Evolutionary conservation across 495 filamentous ascomycete genomes (phyloP), one percentile per base, ranked within the genome.

Genomic region (Aspergillus hancockii): DNA sequence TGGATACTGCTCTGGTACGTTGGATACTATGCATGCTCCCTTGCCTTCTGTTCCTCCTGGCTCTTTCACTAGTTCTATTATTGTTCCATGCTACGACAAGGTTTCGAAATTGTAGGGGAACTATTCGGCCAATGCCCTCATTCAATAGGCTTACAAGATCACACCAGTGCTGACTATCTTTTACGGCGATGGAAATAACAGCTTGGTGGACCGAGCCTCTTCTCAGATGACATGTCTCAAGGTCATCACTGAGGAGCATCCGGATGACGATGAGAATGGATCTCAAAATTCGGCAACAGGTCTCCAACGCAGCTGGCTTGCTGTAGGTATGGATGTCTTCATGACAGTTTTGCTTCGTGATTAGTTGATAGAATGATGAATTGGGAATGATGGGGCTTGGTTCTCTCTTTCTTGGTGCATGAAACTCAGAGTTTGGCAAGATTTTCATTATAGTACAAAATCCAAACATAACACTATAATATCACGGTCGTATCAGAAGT

Each of bases 171-270:
- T 28, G 7, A 28, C 25, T 28, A 7, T 28, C 3, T 36, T 36
- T 5, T 10, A 12, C 13, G 52, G 46, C 6, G 8, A 28, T 10
- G 32, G 45, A n/a, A 58, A 52, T 8, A 52, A 23, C 47, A 58
- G 22, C 52, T 14, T 41, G 5, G 56, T 57, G 14, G 25, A 55
- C 18, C 22, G 57, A 16, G 54, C 57, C 45, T 49, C 56, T 19
- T 46, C 57, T 1, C 46, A 59, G 36, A 38, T 60, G 28, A 59
- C 61, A 22, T 63, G 61, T 30, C 49, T 60, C 18, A 63, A 63
- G 30, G 57, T 60, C n/a, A 53, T 63, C 13, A 57, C 52, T 4
- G 54, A 54, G 2, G 21, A 52, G 19, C 43, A 56, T 12, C 34
- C 53, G 23, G 32, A 32, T 12, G 53, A 30, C 6, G 19, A 14